Evolutionary conservation across 108 stramenopile species (phyloP), one percentile per base, ranked within the genome.

Genomic region (Cyclotella distinguenda): DNA sequence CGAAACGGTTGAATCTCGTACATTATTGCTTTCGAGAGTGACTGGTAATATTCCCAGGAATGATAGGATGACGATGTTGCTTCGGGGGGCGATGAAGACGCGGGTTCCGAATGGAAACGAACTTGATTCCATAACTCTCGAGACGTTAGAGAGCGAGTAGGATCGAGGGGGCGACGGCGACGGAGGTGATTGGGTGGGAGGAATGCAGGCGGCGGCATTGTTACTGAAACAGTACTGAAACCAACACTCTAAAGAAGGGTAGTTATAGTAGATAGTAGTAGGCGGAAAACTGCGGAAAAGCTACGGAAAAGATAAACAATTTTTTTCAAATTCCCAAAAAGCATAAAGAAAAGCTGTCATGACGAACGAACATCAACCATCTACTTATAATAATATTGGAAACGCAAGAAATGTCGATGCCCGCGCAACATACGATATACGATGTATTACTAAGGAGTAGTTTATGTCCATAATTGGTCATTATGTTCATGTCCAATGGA

Each of bases 1-100:
- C 89, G 79, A 66, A 91, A 67, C 6, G 89, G 89, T 47, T 91
- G 89, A 15, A 91, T 44, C 54, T 91, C 89, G 36, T 91, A 91
- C 36, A 81, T 27, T 0, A 91, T 71, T 10, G 86, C 89, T n/a
- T 57, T 53, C 2, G 70, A 11, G 4, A 71, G 52, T 19, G 70
- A 31, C n/a, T 27, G 43, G 32, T 67, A 67, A 48, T 67, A 67
- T 43, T 43, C n/a, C 33, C 55, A 40, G 19, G 59, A 44, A 13
- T 22, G 31, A 18, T 52, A 34, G n/a, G 43, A 34, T 55, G 46
- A 22, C 45, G 53, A 38, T 25, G 39, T n/a, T n/a, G 47, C 15
- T 0, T 38, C 31, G 52, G 25, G 35, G 35, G 2, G 6, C n/a
- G 48, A 21, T 1, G 44, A 28, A 13, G 30, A 10, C 13, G 13